Percentiles rank a stretch among this genome's conserved stretches.
Evolutionary conservation across 345 rosid genomes (phyloP).

Genomic region (Syzygium jambos): DNA sequence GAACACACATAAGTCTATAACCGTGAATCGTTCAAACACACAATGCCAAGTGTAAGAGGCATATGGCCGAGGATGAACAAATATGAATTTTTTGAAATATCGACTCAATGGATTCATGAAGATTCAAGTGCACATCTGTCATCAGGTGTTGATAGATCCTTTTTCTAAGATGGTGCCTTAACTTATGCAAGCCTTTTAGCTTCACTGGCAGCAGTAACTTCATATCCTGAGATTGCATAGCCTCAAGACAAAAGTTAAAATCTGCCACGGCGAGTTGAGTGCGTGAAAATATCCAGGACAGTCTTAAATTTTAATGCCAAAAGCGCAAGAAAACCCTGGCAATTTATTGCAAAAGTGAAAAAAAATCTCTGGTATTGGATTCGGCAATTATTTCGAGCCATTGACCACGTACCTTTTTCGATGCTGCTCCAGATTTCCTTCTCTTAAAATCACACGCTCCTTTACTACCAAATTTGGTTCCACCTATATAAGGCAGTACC

Average conservation of each 20-base stretch:
- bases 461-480: neutral
- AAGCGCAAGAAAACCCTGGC: neutral
- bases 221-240: neutral
- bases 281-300: neutral
- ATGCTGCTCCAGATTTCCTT: neutral
- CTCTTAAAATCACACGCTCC: neutral
- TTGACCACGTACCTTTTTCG: neutral
- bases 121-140: neutral
- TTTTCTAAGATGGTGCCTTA: neutral
- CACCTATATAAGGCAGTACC: neutral
- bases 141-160: neutral
- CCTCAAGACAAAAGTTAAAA: neutral
- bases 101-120: neutral
- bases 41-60: neutral
- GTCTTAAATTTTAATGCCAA: neutral
- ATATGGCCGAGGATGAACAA: neutral
- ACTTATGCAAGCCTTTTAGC: neutral
- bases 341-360: neutral
- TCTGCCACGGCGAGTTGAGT: neutral
- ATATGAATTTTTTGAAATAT: neutral
- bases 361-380: neutral
- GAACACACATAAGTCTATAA: neutral
- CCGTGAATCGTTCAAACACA: neutral
- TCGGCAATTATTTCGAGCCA: neutral
- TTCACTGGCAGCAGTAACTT: neutral